Evolutionary conservation across 106 monocot genomes (phyloP), one percentile per base, ranked within the genome.

Genomic region (Agapanthus africanus): DNA sequence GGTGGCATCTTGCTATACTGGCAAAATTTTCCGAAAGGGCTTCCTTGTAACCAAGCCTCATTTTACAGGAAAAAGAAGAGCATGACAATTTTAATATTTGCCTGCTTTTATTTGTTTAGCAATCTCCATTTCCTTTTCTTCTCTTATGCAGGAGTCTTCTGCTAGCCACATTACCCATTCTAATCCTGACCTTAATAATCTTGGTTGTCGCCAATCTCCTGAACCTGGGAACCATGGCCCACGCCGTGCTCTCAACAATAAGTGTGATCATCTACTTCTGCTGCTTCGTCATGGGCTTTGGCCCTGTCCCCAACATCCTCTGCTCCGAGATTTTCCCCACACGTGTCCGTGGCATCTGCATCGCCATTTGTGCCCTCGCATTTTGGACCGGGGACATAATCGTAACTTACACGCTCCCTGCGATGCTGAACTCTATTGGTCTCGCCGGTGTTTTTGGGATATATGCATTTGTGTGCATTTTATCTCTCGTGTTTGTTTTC

Each of bases 261-360:
- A 78, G 81, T 18, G 85, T 85, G 18, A 78, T 85, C 18, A 67
- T 79, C n/a, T 85, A 85, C 67, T 85, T 85, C 75, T 85, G 85
- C 68, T 81, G 80, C 64, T 85, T 85, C 0, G 85, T 85, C 15
- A 85, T 76, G 72, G 85, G 85, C 7, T 85, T 85, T 25, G 85
- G 85, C 1, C 85, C 85, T 1, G 56, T 85, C 9, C 85, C 85
- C 44, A 85, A 85, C 67, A 85, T 85, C 40, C 81, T 85, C 6
- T 85, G 81, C 19, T 59, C 85, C 0, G 85, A 85, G 65, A 85
- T 85, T 21, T 85, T 85, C 65, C 85, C 85, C 2, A 85, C 85
- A 7, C 67, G 81, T 9, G 81, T 85, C 15, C 78, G 85, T 11
- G 85, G 85, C 19, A 39, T 85, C 25, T 85, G 85, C 81, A 85